Conservation (phyloP, 768 basidiomycete genomes). For the Russula ochroleuca region DNA sequence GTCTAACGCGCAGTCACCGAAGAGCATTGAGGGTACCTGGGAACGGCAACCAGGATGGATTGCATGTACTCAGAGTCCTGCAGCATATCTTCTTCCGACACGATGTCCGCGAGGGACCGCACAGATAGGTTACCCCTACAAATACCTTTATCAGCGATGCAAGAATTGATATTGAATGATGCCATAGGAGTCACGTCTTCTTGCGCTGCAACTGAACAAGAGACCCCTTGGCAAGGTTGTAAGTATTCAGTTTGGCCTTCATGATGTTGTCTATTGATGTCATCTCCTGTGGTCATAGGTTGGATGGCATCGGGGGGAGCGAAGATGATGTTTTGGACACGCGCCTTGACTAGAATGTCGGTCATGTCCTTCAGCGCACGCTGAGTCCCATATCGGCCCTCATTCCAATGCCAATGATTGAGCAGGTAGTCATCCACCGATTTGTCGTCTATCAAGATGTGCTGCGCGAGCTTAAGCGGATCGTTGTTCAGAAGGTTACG, state of each 20-base stretch:
- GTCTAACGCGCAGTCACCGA: neutral
- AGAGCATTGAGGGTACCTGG: conserved; percentile 56
- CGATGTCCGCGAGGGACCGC: conserved; percentile 78
- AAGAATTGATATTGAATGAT: conserved; percentile 3
- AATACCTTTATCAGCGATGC: conserved; percentile 15
- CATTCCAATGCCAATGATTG: conserved; percentile 89
- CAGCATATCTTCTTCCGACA: conserved; percentile 76
- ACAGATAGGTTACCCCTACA: conserved; percentile 91
- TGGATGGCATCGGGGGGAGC: conserved; percentile 14
- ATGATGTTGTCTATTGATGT: conserved; percentile 89
- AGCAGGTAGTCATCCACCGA: conserved; percentile 75
- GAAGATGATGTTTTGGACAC: conserved; percentile 21
- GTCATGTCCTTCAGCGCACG: conserved; percentile 78
- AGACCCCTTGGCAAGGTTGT: conserved; percentile 91
- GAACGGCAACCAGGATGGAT: conserved; percentile 88
- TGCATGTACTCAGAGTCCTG: conserved; percentile 92
- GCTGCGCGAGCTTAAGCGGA: conserved; percentile 65
- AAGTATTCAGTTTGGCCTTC: conserved; percentile 86
- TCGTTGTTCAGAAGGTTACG: conserved; percentile 89
- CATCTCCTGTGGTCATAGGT: conserved; percentile 66
- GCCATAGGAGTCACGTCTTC: conserved; percentile 60
- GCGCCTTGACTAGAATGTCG: conserved; percentile 80
- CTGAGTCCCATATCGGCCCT: conserved; percentile 82
- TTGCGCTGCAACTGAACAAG: conserved; percentile 90
- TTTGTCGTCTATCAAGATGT: conserved; percentile 75